phyloP scores from a whole-genome alignment of 108 stramenopile species.

The Nannochloropsis salina region DNA sequence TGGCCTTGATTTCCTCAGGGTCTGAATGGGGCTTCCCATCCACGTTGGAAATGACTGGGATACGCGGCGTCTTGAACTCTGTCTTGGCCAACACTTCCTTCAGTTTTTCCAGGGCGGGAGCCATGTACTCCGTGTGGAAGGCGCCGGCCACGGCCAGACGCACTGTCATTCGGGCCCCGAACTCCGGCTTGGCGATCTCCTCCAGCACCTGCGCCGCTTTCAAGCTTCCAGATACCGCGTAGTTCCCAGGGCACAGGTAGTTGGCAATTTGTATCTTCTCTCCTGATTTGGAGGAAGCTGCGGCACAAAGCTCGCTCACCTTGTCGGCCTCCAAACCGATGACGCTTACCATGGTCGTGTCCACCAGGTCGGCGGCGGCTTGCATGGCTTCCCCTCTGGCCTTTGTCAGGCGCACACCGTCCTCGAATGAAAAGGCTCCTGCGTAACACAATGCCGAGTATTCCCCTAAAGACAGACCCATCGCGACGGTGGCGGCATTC shows the following conservation, averaged over 20 bases:
- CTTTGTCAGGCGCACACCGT: conserved; percentile 95
- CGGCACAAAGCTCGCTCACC: conserved; percentile 73
- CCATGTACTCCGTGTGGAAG: conserved; percentile 96
- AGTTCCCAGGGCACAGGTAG: conserved; percentile 90
- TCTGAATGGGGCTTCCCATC: conserved; percentile 88
- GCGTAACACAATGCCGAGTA: conserved; percentile 96
- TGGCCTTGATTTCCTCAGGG: conserved; percentile 83
- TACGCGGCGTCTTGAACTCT: conserved; percentile 73
- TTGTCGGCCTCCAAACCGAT: conserved; percentile 82
- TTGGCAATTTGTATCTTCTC: conserved; percentile 85
- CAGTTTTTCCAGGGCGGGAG: conserved; percentile 76
- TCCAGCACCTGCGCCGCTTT: conserved; percentile 72
- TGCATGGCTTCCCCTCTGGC: conserved; percentile 90
- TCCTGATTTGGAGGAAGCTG: conserved; percentile 68
- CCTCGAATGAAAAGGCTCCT: conserved; percentile 88
- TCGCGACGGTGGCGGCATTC: conserved; percentile 85
- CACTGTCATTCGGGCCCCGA: conserved; percentile 94
- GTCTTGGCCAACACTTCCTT: conserved; percentile 70
- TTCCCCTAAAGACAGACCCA: conserved; percentile 89
- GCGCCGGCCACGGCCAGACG: conserved; percentile 93
- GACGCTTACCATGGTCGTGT: conserved; percentile 90
- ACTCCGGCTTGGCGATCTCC: conserved; percentile 92
- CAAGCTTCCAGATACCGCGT: conserved; percentile 80
- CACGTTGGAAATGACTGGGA: conserved; percentile 96
- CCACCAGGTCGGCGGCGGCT: conserved; percentile 84